A percentile compares a stretch with the other conserved stretches of the same genome.
phyloP scores from a whole-genome alignment of 768 basidiomycete species.

The Psilocybe azurescens region DNA sequence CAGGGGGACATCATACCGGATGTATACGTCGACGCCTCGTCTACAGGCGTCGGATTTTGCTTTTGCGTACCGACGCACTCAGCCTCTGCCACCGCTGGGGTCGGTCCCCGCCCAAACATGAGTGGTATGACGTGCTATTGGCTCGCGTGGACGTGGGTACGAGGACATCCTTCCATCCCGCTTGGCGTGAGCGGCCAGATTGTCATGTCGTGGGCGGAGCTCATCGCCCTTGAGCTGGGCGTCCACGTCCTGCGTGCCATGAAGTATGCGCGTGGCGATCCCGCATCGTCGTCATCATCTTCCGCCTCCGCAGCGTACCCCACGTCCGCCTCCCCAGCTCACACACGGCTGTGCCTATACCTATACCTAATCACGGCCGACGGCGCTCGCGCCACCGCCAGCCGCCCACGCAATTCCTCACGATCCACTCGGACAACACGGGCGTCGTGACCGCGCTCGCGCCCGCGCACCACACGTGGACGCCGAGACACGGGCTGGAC shows the following conservation, averaged over 20 bases:
- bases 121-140: constrained; percentile 22
- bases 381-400: too few species aligned
- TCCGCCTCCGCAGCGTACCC: too few species aligned
- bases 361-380: too few species aligned
- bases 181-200: constrained; percentile 26
- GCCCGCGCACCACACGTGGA: constrained; percentile 16
- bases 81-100: neutral
- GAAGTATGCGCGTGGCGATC: constrained; percentile 3
- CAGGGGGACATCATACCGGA: neutral
- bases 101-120: neutral
- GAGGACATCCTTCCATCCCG: constrained; percentile 25
- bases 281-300: too few species aligned
- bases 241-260: constrained; percentile 29
- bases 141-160: constrained; percentile 38
- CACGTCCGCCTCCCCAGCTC: too few species aligned
- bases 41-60: constrained; percentile 38
- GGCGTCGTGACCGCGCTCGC: constrained; percentile 33
- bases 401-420: constrained; percentile 9
- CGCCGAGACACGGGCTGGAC: constrained; percentile 31
- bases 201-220: constrained; percentile 48
- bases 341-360: too few species aligned
- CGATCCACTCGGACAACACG: constrained; percentile 38
- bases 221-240: constrained; percentile 44
- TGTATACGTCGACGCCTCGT: constrained; percentile 26
- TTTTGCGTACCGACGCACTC: constrained; percentile 17